Conservation (phyloP, 2,329 filamentous ascomycete genomes). For the Allantophomopsis cytisporea region DNA sequence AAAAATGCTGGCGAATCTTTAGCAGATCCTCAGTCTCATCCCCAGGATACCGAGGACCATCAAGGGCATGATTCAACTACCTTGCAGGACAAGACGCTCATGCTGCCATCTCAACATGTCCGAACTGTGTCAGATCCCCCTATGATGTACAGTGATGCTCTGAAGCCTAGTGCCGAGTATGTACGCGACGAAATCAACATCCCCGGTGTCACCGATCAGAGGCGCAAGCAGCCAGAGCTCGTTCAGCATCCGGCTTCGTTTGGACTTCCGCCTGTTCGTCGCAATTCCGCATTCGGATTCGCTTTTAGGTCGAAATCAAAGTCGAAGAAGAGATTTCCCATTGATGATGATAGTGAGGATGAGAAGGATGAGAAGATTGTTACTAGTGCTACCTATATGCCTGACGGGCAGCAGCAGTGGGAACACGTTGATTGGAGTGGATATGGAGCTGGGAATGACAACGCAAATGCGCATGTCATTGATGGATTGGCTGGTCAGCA, state of each 20-base stretch:
- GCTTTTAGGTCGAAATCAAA: constrained; percentile 15
- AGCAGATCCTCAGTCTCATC: no score
- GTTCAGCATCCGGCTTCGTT: constrained; percentile 18
- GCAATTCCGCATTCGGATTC: constrained; percentile 41
- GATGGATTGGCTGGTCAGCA: no score
- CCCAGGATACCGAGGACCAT: no score
- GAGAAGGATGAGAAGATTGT: background rate
- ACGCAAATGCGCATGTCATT: no score
- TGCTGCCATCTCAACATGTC: no score
- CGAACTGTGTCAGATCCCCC: no score
- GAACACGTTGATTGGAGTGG: background rate
- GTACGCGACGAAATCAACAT: no score
- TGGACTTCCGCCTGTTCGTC: constrained; percentile 43
- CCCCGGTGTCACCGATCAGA: background rate
- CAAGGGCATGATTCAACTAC: no score
- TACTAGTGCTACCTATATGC: background rate
- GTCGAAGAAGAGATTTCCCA: constrained; percentile 13
- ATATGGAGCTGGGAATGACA: background rate
- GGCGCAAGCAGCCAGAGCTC: background rate
- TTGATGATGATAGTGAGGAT: constrained; percentile 13
- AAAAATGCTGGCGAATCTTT: no score
- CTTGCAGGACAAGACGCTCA: no score
- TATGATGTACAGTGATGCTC: no score
- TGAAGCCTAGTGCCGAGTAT: no score
- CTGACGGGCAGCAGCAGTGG: constrained; percentile 3